A percentile compares a stretch with the other conserved stretches of the same genome.
Conservation (phyloP, 371 early-diverging fungal genomes). For the Neoconidiobolus thromboides region DNA sequence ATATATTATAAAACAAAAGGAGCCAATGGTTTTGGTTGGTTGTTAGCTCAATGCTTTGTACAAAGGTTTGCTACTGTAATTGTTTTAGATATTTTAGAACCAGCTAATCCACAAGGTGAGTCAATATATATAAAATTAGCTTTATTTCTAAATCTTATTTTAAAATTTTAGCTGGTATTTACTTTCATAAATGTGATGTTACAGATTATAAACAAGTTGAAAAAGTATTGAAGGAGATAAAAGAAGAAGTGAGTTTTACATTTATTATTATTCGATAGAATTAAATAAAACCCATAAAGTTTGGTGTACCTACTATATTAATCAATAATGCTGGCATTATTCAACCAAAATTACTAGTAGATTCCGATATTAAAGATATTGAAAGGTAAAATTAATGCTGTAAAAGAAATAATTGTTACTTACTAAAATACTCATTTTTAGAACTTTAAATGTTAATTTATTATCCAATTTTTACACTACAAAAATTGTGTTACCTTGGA, state of each 20-base stretch:
- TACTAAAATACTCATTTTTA: constrained; percentile 1
- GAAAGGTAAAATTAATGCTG: background rate
- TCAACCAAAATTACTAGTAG: background rate
- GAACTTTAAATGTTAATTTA: constrained; percentile 27
- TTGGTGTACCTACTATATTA: constrained; percentile 5
- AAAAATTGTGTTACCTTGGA: constrained; percentile 24
- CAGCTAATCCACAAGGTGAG: background rate
- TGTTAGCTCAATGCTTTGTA: background rate
- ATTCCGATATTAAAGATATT: background rate
- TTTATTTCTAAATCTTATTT: no score
- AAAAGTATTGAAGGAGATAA: background rate
- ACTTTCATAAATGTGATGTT: constrained; percentile 4
- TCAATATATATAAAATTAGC: no score
- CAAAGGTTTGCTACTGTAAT: background rate
- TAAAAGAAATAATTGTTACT: background rate
- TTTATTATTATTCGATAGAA: background rate
- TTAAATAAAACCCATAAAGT: background rate
- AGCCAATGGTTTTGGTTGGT: background rate
- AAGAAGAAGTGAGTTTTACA: background rate
- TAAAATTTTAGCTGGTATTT: background rate
- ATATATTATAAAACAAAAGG: background rate
- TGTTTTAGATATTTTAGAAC: constrained; percentile 1
- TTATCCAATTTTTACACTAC: constrained; percentile 22
- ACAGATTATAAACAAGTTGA: background rate
- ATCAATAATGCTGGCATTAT: constrained; percentile 5